phyloP scores from a whole-genome alignment of 2,329 filamentous ascomycete genomes.

The Sclerotiophoma versabilis region DNA sequence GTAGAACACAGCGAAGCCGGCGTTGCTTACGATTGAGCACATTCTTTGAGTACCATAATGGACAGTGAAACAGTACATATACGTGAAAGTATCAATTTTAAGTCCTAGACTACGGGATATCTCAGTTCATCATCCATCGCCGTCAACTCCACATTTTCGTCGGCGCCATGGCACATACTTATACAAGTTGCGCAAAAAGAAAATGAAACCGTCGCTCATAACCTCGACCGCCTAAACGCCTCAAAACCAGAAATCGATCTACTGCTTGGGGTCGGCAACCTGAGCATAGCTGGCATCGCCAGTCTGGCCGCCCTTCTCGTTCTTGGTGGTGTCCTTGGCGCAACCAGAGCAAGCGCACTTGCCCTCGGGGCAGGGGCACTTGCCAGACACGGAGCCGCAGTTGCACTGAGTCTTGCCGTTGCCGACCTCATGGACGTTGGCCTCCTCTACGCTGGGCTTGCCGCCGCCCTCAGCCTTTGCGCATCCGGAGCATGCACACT shows the following conservation, averaged over 20 bases:
- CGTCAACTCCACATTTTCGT: slow-evolving; percentile 8
- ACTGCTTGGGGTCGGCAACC: slow-evolving; percentile 21
- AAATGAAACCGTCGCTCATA: slow-evolving; percentile 10
- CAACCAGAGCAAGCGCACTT: slow-evolving; percentile 58
- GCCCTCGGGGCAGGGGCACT: slow-evolving; percentile 56
- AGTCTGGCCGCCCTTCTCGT: slow-evolving; percentile 19
- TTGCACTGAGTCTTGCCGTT: slow-evolving; percentile 58
- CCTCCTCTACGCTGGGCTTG: slow-evolving; percentile 46
- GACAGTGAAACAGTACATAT: not conserved
- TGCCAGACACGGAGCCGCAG: slow-evolving; percentile 52
- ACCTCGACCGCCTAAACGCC: not conserved
- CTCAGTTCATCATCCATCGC: slow-evolving; percentile 11
- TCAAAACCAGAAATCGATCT: not conserved
- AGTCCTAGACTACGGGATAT: slow-evolving; percentile 15
- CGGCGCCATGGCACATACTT: not conserved
- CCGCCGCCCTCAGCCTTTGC: slow-evolving; percentile 46
- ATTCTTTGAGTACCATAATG: slow-evolving; percentile 13
- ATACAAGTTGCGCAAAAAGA: slow-evolving; percentile 1
- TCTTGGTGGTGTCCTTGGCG: slow-evolving; percentile 46
- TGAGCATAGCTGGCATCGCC: slow-evolving; percentile 16
- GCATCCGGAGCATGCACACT: slow-evolving; percentile 57
- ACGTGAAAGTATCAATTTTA: slow-evolving; percentile 8
- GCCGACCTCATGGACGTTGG: slow-evolving; percentile 49
- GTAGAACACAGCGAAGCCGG: too few species aligned
- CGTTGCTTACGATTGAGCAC: not conserved